These are phyloP conservation scores for Cryptosporidium ubiquitum DNA, from an alignment of 169 alveolate genomes.

Conservation along the genomic window DNA sequence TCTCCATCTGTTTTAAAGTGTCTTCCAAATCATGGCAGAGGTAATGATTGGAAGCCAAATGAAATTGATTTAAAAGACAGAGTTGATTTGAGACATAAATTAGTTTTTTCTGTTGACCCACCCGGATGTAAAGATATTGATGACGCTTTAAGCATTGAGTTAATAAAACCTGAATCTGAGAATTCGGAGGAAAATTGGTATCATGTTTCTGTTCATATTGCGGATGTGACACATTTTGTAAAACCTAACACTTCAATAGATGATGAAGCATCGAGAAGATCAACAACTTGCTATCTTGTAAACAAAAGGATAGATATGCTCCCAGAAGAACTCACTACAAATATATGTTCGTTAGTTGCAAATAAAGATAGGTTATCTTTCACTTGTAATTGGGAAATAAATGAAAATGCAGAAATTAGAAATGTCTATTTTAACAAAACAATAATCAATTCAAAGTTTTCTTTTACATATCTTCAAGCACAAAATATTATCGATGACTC, in stretches of 20 bases:
- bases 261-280: slow-evolving; percentile 97
- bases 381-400: slow-evolving; percentile 94
- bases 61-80: slow-evolving; percentile 82
- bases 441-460: slow-evolving; percentile 90
- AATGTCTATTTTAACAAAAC: slow-evolving; percentile 87
- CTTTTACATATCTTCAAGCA: slow-evolving; percentile 92
- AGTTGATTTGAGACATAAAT: slow-evolving; percentile 85
- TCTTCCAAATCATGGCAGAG: slow-evolving; percentile 42
- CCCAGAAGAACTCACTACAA: slow-evolving; percentile 95
- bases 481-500: slow-evolving; percentile 88
- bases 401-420: slow-evolving; percentile 85
- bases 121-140: slow-evolving; percentile 99
- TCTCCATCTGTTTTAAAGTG: slow-evolving; percentile 43
- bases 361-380: slow-evolving; percentile 93
- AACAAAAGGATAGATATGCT: slow-evolving; percentile 99
- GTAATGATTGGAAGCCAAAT: slow-evolving; percentile 72
- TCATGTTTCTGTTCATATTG: slow-evolving; percentile 98
- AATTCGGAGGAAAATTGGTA: slow-evolving; percentile 79
- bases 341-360: slow-evolving; percentile 93
- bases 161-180: slow-evolving; percentile 81
- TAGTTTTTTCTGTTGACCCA: slow-evolving; percentile 97
- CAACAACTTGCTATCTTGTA: slow-evolving; percentile 96
- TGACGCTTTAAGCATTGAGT: slow-evolving; percentile 94
- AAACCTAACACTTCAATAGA: slow-evolving; percentile 95
- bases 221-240: slow-evolving; percentile 99